Evolutionary conservation across 495 filamentous ascomycete genomes (phyloP).

Genomic region (Neurospora sp.): DNA sequence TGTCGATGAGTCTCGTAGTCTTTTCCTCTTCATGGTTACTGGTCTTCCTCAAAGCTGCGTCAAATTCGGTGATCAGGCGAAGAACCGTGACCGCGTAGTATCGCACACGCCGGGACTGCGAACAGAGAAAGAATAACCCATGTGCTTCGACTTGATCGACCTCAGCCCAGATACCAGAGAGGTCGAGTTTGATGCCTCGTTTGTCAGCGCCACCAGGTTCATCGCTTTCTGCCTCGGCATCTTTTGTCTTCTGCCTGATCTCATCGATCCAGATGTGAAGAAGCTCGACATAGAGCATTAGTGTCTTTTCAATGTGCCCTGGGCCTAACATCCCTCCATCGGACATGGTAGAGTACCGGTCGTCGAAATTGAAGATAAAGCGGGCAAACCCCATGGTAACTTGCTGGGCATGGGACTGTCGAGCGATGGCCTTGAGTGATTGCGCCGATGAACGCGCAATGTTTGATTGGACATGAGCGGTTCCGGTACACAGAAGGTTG

Average conservation of each 20-base stretch:
- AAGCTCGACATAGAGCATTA: conserved; percentile 86
- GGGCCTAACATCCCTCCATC: conserved; percentile 95
- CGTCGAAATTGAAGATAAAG: conserved; percentile 97
- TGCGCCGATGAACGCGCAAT: conserved; percentile 88
- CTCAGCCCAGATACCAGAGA: conserved; percentile 77
- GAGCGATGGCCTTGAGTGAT: conserved; percentile 88
- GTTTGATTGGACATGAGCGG: conserved; percentile 85
- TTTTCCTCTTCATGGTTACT: conserved; percentile 41
- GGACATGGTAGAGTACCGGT: conserved; percentile 93
- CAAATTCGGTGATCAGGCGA: conserved; percentile 86
- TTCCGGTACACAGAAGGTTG: conserved; percentile 92
- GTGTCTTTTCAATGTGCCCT: conserved; percentile 87
- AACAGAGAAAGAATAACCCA: conserved; percentile 96
- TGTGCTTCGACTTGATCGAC: conserved; percentile 97
- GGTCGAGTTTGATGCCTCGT: conserved; percentile 65
- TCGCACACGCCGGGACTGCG: conserved; percentile 80
- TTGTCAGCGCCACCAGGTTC: conserved; percentile 50
- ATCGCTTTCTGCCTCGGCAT: conserved; percentile 50
- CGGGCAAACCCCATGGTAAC: conserved; percentile 93
- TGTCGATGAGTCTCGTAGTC: conserved; percentile 65
- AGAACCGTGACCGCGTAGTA: conserved; percentile 87
- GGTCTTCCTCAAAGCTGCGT: conserved; percentile 69
- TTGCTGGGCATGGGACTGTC: conserved; percentile 86
- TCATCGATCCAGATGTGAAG: conserved; percentile 96
- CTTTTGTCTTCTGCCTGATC: conserved; percentile 75